A percentile compares a stretch with the other conserved stretches of the same genome.
Evolutionary conservation across 306 rosid species (phyloP).

Genomic region (Betula pendula): DNA sequence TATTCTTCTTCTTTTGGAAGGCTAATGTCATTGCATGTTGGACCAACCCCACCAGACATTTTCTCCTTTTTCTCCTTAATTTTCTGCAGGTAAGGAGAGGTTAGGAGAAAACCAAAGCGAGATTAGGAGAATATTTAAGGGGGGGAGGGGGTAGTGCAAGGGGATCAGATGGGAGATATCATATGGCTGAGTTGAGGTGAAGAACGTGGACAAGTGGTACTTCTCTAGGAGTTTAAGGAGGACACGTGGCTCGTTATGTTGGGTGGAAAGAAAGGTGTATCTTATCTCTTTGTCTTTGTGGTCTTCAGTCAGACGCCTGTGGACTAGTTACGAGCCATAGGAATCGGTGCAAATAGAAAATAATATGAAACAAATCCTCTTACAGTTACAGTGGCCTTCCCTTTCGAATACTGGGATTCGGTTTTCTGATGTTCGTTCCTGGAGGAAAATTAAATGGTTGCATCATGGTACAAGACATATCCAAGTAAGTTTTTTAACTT

Average conservation of each 20-base stretch:
- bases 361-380: no score
- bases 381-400: no score
- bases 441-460: no score
- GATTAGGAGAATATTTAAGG: no score
- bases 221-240: not conserved
- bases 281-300: not conserved
- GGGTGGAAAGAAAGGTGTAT: constrained; percentile 1
- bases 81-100: not conserved
- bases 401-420: no score
- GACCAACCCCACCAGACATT: constrained; percentile 60
- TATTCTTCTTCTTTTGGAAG: constrained; percentile 39
- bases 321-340: constrained; percentile 9
- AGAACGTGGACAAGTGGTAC: constrained; percentile 32
- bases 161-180: not conserved
- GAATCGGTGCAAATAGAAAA: constrained; percentile 2
- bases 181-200: constrained; percentile 3
- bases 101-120: no score
- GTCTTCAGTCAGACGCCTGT: not conserved
- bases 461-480: no score
- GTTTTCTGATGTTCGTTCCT: no score
- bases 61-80: not conserved
- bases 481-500: no score
- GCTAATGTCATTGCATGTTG: constrained; percentile 40
- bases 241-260: constrained; percentile 24
- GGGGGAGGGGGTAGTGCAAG: not conserved